Conservation (phyloP, 2,329 filamentous ascomycete genomes). For the Paraphaeosphaeria minitans region DNA sequence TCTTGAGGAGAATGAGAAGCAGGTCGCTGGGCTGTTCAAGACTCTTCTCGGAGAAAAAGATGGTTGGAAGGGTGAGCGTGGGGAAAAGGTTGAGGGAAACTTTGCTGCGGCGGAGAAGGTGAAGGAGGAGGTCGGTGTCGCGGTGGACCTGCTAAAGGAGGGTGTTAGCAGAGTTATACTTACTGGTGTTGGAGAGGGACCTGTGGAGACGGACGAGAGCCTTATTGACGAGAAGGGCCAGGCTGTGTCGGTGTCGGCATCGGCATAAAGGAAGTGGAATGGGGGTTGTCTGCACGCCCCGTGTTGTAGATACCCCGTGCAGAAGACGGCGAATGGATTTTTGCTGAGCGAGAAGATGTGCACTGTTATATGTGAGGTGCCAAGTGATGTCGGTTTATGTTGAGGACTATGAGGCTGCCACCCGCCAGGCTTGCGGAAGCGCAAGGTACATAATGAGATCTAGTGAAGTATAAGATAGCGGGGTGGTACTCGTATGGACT, state of each 20-base stretch:
- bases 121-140: slow-evolving; percentile 51
- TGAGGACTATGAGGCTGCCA: no score
- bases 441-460: no score
- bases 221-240: slow-evolving; percentile 68
- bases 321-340: neutral
- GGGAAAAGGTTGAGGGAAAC: slow-evolving; percentile 57
- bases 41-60: slow-evolving; percentile 65
- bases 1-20: slow-evolving; percentile 73
- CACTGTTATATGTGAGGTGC: neutral
- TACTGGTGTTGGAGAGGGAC: slow-evolving; percentile 90
- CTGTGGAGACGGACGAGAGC: slow-evolving; percentile 77
- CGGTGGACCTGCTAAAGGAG: slow-evolving; percentile 62
- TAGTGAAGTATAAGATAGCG: no score
- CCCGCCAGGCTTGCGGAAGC: no score
- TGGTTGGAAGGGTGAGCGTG: slow-evolving; percentile 70
- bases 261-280: neutral
- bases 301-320: neutral
- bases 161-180: slow-evolving; percentile 89
- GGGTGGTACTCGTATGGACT: no score
- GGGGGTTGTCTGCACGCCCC: neutral
- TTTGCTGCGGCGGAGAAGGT: slow-evolving; percentile 66
- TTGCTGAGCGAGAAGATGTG: no score
- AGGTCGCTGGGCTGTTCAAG: slow-evolving; percentile 80
- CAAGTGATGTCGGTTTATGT: no score
- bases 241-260: slow-evolving; percentile 23